Base-by-base conservation (phyloP, 129 eudicot species). In the Glebionis coronaria region DNA sequence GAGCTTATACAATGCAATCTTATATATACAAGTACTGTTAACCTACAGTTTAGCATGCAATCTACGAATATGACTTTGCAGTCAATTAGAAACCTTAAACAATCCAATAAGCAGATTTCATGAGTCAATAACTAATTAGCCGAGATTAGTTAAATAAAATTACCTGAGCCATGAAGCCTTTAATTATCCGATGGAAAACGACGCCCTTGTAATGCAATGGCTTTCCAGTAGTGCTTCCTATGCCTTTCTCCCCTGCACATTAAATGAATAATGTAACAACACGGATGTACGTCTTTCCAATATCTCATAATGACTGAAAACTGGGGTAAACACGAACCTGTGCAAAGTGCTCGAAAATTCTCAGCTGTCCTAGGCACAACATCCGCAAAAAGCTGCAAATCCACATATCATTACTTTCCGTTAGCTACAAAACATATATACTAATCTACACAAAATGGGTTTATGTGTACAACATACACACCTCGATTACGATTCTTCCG, bases 301-400 rank as follows among this genome's bases (percentile, higher is more conserved):
- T n/a, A 63, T 16, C 7, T 44, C 9, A 54, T 13, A 16, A 15
- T 14, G 42, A 77, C 56, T 31, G 23, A 23, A 42, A 53, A 40
- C 68, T 23, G 15, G 15, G 57, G 42, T 27, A 28, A 58, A 31
- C 52, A 44, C 35, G 19, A 59, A 92, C 96, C 96, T 52, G 98
- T 88, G 81, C 98, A 92, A 65, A 92, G 85, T 15, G 98, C 95
- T 69, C 98, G 89, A 45, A 92, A 86, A 68, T 92, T 88, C 78
- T 92, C 98, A 40, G 95, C 95, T 8, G 98, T 88, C 72, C 62
- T 86, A 31, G 97, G 97, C 70, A 91, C 97, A 65, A 76, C 79
- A 88, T 91, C 91, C 13, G 94, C 86, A 75, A 92, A 92, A 50
- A 92, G 85, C 96, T 92, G 91, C 91, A 85, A 29, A 28, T 52